Base-by-base conservation (phyloP, 495 filamentous ascomycete species). In the Chaetomium cochliodes region DNA sequence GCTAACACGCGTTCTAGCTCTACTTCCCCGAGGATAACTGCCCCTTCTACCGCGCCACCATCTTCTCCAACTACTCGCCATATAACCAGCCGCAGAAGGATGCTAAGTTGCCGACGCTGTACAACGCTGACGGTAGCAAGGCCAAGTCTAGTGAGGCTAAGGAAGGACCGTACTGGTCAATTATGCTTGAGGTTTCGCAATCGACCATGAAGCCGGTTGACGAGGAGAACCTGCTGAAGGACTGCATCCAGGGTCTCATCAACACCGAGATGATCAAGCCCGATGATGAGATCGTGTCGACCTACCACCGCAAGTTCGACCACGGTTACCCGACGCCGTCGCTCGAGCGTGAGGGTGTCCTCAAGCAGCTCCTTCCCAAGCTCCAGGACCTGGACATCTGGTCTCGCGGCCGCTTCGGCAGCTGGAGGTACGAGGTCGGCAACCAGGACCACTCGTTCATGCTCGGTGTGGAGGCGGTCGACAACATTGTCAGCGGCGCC, bases 21-120 rank as follows among this genome's bases (percentile, higher is more conserved):
- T 99, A 99, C 87, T 99, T 98, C 88, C 94, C 94, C 67, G 96
- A 99, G 77, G 88, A 96, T 78, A 87, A 99, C 86, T 97, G 93
- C 84, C 92, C 92, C 74, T 99, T 99, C 87, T 99, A 99, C 84
- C 92, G 94, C 72, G 94, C 94, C 73, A 99, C 94, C 67, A 98
- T 99, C 81, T 99, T 99, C 87, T 98, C 94, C 80, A 99, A 99
- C 87, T 99, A 99, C 85, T 98, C 96, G 20, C 94, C 93, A 64
- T 86, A 96, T 86, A 99, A 99, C 82, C 94, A 98, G 80, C 94
- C 94, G 22, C 80, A 87, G 59, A 81, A 85, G 51, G 87, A 87
- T 62, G 88, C 84, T 72, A 94, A 96, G 82, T 89, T 99, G 46
- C 85, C 92, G 51, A 98, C 94, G 16, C 80, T 90, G 63, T 89